phyloP scores from a whole-genome alignment of 441 rosid genomes.

The Adansonia madagascariensis region DNA sequence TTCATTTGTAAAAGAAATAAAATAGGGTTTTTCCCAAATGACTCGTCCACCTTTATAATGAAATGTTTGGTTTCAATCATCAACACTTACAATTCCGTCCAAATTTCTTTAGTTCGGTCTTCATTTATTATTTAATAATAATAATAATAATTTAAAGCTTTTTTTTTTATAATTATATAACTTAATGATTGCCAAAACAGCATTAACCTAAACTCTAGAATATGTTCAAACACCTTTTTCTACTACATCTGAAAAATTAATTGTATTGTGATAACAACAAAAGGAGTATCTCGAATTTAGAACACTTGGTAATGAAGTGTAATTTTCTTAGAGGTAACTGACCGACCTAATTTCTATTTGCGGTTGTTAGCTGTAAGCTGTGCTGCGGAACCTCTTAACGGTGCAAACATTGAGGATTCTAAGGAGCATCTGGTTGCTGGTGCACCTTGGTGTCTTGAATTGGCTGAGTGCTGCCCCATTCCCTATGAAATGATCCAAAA shows the following conservation, averaged over 20 bases:
- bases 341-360: background rate
- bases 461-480: conserved; percentile 82
- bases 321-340: too few relatives aligned
- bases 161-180: too few relatives aligned
- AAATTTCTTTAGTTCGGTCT: too few relatives aligned
- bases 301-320: background rate
- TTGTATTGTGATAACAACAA: background rate
- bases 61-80: too few relatives aligned
- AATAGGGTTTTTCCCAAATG: background rate
- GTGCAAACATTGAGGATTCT: conserved; percentile 63
- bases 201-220: background rate
- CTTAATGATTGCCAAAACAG: background rate
- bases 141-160: too few relatives aligned
- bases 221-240: background rate
- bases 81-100: too few relatives aligned
- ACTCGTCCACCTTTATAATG: background rate
- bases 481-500: conserved; percentile 65
- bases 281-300: background rate
- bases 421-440: conserved; percentile 55
- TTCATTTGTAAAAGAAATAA: too few relatives aligned
- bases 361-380: conserved; percentile 46
- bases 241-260: background rate
- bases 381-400: conserved; percentile 61
- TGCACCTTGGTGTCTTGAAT: conserved; percentile 92
- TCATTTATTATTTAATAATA: too few relatives aligned